A percentile compares a stretch with the other conserved stretches of the same genome.
Evolutionary conservation across 768 basidiomycete species (phyloP).

Genomic region (Pleurotus sapidus): DNA sequence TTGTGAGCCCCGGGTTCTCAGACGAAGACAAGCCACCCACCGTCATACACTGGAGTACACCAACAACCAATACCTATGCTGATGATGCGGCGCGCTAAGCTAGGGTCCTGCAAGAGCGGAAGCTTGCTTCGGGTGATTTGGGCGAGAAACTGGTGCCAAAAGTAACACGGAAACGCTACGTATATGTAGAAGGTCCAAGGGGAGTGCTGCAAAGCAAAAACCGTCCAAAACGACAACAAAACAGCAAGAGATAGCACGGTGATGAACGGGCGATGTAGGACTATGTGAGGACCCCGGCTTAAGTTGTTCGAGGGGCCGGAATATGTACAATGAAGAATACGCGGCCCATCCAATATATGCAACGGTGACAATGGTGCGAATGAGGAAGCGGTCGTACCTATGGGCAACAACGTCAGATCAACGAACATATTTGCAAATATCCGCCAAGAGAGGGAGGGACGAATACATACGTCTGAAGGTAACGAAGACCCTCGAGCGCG

Average conservation of each 20-base stretch:
- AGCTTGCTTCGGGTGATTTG: constrained; percentile 15
- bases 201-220: constrained; percentile 61
- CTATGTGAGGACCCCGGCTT: neutral
- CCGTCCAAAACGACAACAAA: constrained; percentile 36
- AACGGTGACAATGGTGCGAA: constrained; percentile 62
- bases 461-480: constrained; percentile 64
- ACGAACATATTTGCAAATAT: no score
- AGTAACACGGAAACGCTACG: constrained; percentile 70
- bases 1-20: neutral
- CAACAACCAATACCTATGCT: constrained; percentile 27
- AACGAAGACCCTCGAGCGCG: constrained; percentile 62
- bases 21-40: constrained; percentile 36
- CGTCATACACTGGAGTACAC: constrained; percentile 66
- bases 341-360: constrained; percentile 82
- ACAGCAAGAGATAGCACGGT: constrained; percentile 17
- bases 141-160: constrained; percentile 59
- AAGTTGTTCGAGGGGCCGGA: constrained; percentile 34
- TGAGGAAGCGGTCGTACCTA: constrained; percentile 63
- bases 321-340: constrained; percentile 57
- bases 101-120: no score
- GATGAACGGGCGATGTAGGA: constrained; percentile 7
- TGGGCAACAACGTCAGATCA: no score
- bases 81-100: no score
- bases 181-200: constrained; percentile 79
- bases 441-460: no score